Conservation (phyloP, 176 grass and related monocot species). For the Neostapfia colusana region DNA sequence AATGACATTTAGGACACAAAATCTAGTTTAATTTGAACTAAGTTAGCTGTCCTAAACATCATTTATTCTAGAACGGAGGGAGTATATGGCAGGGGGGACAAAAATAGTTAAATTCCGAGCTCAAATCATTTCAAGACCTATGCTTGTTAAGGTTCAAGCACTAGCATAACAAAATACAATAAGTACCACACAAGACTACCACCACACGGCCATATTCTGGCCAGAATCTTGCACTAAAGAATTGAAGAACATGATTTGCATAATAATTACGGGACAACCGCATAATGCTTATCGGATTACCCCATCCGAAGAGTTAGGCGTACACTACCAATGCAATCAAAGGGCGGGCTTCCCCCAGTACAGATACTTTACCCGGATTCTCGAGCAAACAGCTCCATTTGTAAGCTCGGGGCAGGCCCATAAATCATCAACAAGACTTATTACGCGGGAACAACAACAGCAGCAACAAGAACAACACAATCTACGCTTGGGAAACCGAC, state of each 20-base stretch:
- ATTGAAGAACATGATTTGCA: constrained; percentile 24
- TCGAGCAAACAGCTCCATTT: constrained; percentile 20
- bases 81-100: too few relatives aligned
- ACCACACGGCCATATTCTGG: constrained; percentile 5
- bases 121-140: neutral
- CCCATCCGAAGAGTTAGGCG: constrained; percentile 19
- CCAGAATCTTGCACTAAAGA: neutral
- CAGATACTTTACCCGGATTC: constrained; percentile 9
- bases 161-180: neutral
- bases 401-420: constrained; percentile 40
- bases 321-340: constrained; percentile 34
- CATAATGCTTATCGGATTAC: constrained; percentile 44
- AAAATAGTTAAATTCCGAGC: neutral
- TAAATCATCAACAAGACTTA: constrained; percentile 39
- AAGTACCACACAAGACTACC: neutral
- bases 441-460: constrained; percentile 30
- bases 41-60: too few relatives aligned
- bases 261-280: constrained; percentile 19
- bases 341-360: constrained; percentile 25
- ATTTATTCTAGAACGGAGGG: too few relatives aligned
- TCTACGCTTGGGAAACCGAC: neutral
- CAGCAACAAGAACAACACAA: neutral
- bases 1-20: too few relatives aligned
- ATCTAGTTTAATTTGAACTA: too few relatives aligned
- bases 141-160: neutral